Base-by-base conservation (phyloP, 2,329 filamentous ascomycete genomes). In the Paradendryphiella salina region DNA sequence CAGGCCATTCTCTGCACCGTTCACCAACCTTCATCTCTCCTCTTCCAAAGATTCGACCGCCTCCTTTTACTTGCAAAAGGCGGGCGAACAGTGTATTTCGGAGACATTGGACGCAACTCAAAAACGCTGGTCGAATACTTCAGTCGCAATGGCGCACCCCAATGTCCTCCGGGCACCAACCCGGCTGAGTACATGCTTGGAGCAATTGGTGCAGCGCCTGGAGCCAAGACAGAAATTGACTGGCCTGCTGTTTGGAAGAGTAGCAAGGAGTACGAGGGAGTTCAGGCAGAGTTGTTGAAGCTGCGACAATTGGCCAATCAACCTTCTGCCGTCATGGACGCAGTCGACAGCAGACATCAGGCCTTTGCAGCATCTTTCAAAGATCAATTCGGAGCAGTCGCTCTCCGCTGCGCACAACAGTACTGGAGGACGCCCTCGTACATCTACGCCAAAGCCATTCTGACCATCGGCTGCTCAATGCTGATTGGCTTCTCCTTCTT, bases 21-120 rank as follows among this genome's bases (percentile, higher is more conserved):
- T 53, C 92, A 96, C 72, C 92, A 96, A 73, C 92, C 92, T 11
- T 95, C 90, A 4, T 89, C 90, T 18, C 88, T 92, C 79, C 80
- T 96, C 28, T 95, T 96, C 77, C 87, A 95, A 70, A 85, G 88
- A 46, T 96, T 94, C 67, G 88, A 93, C 63, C 81, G 86, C 38
- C 80, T 94, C 3, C 79, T 92, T 20, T 87, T 93, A 74, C 77
- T 93, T 6, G 84, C 84, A 21, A 85, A 82, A 65, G 87, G 87
- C 40, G 89, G 89, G 45, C 82, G 78, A 65, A 89, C 85, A 0
- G 84, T 91, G 29, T 93, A 93, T 75, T 92, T 90, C 67, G 89
- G 88, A 42, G 83, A 88, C 1, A 85, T 92, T 52, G 89, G 88
- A 54, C 74, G 85, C 61, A 83, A 86, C 69, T 85, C 85, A 1